These are phyloP conservation scores for Oryza rufipogon DNA, from an alignment of 176 grass and related monocot species.

Conservation along the genomic window DNA sequence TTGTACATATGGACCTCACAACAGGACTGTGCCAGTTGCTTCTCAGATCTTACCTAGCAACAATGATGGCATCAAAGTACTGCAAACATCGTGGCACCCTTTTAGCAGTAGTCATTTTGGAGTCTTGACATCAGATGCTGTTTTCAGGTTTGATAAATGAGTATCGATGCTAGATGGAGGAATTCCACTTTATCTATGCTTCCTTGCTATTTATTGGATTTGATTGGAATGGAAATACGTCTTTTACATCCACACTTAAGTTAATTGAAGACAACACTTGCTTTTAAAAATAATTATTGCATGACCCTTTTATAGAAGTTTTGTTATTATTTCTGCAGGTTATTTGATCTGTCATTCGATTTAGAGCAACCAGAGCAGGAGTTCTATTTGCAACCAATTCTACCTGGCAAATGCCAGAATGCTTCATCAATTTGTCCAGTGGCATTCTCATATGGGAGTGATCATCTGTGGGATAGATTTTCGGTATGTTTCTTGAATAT, in stretches of 20 bases:
- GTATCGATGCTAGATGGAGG: slow-evolving; percentile 14
- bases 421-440: slow-evolving; percentile 76
- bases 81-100: slow-evolving; percentile 91
- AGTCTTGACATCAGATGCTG: slow-evolving; percentile 87
- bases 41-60: slow-evolving; percentile 69
- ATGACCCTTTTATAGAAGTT: slow-evolving; percentile 31
- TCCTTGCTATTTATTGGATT: slow-evolving; percentile 30
- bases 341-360: slow-evolving; percentile 88
- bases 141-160: slow-evolving; percentile 71
- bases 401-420: slow-evolving; percentile 76
- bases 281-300: slow-evolving; percentile 16
- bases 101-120: slow-evolving; percentile 79
- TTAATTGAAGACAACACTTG: slow-evolving; percentile 7
- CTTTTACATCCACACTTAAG: not conserved
- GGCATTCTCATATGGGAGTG: slow-evolving; percentile 81
- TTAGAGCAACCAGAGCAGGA: slow-evolving; percentile 81
- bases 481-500: slow-evolving; percentile 60
- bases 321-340: slow-evolving; percentile 59
- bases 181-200: slow-evolving; percentile 13
- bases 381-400: slow-evolving; percentile 84
- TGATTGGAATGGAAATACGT: slow-evolving; percentile 11
- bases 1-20: slow-evolving; percentile 37
- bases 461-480: slow-evolving; percentile 97
- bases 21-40: slow-evolving; percentile 79
- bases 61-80: slow-evolving; percentile 69